Evolutionary conservation across 192 early-diverging fungal species (phyloP), one percentile per base, ranked within the genome.

Genomic region (Coemansia sp.): DNA sequence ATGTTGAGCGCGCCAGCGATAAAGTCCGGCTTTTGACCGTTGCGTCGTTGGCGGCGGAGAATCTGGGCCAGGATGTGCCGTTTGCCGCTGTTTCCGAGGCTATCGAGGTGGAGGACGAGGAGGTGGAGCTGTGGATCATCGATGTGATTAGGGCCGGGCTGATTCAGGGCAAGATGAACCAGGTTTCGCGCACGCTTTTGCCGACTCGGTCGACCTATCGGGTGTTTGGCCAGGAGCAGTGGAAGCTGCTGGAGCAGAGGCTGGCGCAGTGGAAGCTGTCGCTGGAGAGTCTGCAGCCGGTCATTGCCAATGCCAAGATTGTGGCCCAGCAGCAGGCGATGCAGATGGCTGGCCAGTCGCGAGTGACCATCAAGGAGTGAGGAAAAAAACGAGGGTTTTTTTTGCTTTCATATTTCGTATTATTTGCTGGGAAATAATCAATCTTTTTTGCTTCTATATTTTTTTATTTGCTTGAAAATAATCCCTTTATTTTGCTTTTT

Each of bases 71-170:
- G 36, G 86, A 86, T 55, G 80, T 98, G 69, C 76, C 87, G 40
- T 96, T 95, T 73, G 60, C 68, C 55, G 73, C 83, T n/a, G 88
- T 98, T 55, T 86, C 91, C 45, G 75, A 83, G 56, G 89, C 87
- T 3, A 83, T 98, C 32, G 87, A 87, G 56, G 87, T 98, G 56
- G 75, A 84, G 14, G 87, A 87, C 59, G 85, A 83, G 17, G 92
- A 96, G 31, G 94, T 98, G 11, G 96, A 98, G 85, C 75, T 94
- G 84, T 98, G 94, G 94, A 87, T 94, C 20, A 96, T 98, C 73
- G 92, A 95, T 71, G 93, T 88, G 11, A 95, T 99, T 56, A 90
- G 94, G 40, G 89, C 92, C 29, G 92, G 93, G 48, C 86, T 99
- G 66, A 85, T 97, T 18, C 95, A 99, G 70, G 95, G 91, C 64